These are phyloP conservation scores for Hemileccinum hortonii DNA, from an alignment of 1,284 basidiomycete genomes.

Conservation along the genomic window DNA sequence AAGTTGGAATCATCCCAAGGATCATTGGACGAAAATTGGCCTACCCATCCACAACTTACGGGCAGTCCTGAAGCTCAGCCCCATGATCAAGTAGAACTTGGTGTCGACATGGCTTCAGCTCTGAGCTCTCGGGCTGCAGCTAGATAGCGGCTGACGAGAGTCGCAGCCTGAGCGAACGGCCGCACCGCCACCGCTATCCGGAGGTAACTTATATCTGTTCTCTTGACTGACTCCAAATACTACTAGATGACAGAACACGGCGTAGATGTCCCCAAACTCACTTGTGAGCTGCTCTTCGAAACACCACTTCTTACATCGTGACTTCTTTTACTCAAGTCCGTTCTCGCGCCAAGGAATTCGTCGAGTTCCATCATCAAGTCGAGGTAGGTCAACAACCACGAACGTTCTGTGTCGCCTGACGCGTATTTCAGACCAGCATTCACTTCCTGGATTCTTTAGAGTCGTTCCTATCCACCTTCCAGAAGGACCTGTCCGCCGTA, in stretches of 20 bases:
- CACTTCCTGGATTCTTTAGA: constrained; percentile 83
- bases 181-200: constrained; percentile 22
- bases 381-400: constrained; percentile 38
- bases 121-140: background rate
- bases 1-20: background rate
- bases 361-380: constrained; percentile 83
- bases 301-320: background rate
- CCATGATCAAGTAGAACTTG: constrained; percentile 14
- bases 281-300: constrained; percentile 16
- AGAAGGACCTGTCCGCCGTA: constrained; percentile 88
- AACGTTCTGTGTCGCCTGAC: constrained; percentile 5
- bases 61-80: constrained; percentile 31
- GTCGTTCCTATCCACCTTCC: constrained; percentile 91
- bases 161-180: too few relatives aligned
- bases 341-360: constrained; percentile 66
- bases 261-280: constrained; percentile 1
- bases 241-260: constrained; percentile 7
- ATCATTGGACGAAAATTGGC: constrained; percentile 1
- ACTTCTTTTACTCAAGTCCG: constrained; percentile 33
- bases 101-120: too few relatives aligned
- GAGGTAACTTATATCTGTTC: too few relatives aligned
- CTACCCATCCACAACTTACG: constrained; percentile 35
- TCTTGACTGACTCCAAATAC: background rate
- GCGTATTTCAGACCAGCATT: constrained; percentile 60
- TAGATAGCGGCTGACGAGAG: constrained; percentile 16